phyloP scores from a whole-genome alignment of 805 yeast species.

The Sugiyamaella americana region DNA sequence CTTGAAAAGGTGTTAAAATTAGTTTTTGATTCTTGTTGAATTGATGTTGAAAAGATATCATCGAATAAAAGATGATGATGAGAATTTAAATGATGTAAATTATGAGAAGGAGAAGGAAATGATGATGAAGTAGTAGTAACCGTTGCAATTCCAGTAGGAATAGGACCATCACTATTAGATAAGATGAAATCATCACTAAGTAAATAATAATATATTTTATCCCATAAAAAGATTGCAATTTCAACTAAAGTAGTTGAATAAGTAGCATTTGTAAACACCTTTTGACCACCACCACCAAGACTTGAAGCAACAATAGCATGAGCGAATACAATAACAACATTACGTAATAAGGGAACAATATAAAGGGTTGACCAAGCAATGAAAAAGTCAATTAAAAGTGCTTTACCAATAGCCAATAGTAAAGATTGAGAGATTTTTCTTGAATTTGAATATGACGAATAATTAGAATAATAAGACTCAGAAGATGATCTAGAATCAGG shows the following conservation, averaged over 20 bases:
- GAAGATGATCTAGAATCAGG: not conserved
- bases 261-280: constrained; percentile 27
- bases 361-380: constrained; percentile 20
- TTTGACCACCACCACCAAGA: constrained; percentile 32
- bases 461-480: not conserved
- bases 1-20: constrained; percentile 19
- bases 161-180: not conserved
- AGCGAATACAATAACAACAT: constrained; percentile 25
- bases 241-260: constrained; percentile 28
- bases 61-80: constrained; percentile 6
- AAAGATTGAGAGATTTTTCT: constrained; percentile 3
- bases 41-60: not conserved
- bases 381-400: constrained; percentile 20
- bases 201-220: constrained; percentile 9
- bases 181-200: constrained; percentile 4
- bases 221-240: constrained; percentile 15
- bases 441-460: not conserved
- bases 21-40: constrained; percentile 3
- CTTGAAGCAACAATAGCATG: constrained; percentile 29
- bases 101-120: not conserved
- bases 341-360: constrained; percentile 15
- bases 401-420: constrained; percentile 8
- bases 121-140: not conserved
- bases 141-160: not conserved
- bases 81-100: not conserved